These are phyloP conservation scores for Dioscorea alata DNA, from an alignment of 106 monocot species.

Conservation along the genomic window DNA sequence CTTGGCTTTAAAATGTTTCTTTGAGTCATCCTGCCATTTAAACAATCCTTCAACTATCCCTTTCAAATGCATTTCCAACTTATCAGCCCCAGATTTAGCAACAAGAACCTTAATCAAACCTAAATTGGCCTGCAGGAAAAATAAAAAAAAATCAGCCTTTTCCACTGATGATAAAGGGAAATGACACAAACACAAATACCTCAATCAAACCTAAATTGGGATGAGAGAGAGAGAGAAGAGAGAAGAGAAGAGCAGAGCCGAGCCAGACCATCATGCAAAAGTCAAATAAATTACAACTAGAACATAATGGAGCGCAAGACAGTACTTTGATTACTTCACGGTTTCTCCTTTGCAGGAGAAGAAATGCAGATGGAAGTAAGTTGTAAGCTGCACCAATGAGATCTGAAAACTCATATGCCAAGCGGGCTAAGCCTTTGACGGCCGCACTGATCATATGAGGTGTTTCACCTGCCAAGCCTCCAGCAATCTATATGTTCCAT, in stretches of 20 bases:
- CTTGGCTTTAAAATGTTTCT: constrained; percentile 93
- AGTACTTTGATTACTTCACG: constrained; percentile 85
- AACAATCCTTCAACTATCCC: constrained; percentile 78
- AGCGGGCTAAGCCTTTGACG: constrained; percentile 80
- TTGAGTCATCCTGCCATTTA: constrained; percentile 75
- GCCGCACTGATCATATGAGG: constrained; percentile 93
- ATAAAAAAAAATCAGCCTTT: not conserved
- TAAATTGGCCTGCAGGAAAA: constrained; percentile 68
- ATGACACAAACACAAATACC: not conserved
- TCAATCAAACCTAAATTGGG: constrained; percentile 1
- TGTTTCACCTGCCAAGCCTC: constrained; percentile 61
- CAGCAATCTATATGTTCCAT: constrained; percentile 44
- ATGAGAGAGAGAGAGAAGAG: no score
- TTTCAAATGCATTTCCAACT: constrained; percentile 63
- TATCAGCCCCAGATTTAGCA: constrained; percentile 72
- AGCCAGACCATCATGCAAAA: not conserved
- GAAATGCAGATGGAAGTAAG: constrained; percentile 81
- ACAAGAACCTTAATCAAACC: constrained; percentile 90
- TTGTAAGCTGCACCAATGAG: constrained; percentile 72
- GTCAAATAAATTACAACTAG: not conserved
- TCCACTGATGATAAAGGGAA: not conserved
- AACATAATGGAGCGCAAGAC: not conserved
- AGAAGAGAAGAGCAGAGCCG: no score
- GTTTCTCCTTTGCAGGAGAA: constrained; percentile 78
- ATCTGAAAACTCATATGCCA: constrained; percentile 99